Conservation (phyloP, 306 rosid species). For the Quercus cerris region DNA sequence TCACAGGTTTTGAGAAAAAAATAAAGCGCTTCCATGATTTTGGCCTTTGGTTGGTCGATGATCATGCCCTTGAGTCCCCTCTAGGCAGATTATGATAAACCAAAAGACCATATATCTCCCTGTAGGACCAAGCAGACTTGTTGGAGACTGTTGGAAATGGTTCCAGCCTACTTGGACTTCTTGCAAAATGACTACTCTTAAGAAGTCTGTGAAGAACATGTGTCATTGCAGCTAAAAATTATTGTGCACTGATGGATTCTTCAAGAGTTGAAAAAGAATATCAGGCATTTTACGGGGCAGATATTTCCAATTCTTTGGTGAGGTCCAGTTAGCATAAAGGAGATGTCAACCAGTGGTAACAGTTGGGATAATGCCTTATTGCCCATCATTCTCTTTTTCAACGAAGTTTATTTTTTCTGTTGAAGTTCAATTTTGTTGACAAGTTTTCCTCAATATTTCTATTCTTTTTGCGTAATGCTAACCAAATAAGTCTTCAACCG, state of each 20-base stretch:
- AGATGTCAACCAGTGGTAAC: not conserved
- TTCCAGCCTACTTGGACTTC: conserved; percentile 9
- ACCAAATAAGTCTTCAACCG: not conserved
- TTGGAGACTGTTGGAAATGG: conserved; percentile 18
- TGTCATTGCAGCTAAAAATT: not conserved
- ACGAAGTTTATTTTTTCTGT: not conserved
- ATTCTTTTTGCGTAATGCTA: not conserved
- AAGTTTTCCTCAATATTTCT: too few relatives aligned
- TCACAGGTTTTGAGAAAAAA: conserved; percentile 91
- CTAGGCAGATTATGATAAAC: conserved; percentile 58
- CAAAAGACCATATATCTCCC: not conserved
- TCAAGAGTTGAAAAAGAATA: not conserved
- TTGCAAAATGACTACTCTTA: conserved; percentile 3
- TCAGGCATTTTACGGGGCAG: not conserved
- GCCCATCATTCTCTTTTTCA: not conserved
- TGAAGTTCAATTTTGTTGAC: not conserved
- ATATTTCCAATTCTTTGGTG: not conserved
- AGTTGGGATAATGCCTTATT: not conserved
- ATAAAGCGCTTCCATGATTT: conserved; percentile 81
- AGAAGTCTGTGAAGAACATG: conserved; percentile 3
- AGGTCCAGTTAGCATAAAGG: not conserved
- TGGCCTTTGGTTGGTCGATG: conserved; percentile 85
- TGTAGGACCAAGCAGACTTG: conserved; percentile 17
- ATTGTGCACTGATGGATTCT: conserved; percentile 11
- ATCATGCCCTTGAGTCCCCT: conserved; percentile 73